These are phyloP conservation scores for Chaetomium sp. DNA, from an alignment of 2,329 filamentous ascomycete species.

Conservation along the genomic window DNA sequence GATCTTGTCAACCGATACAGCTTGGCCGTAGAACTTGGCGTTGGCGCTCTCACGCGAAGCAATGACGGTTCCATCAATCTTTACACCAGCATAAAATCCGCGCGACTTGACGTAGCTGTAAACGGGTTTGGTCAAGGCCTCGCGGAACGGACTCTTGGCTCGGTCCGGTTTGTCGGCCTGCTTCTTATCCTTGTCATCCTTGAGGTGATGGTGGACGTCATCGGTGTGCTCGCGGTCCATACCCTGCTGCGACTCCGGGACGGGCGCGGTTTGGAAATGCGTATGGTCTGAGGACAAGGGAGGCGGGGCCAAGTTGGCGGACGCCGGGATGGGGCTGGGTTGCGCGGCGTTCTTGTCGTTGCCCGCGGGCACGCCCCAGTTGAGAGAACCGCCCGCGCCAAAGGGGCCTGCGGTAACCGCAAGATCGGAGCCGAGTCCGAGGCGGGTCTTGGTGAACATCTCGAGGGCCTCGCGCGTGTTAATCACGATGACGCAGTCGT, in stretches of 20 bases:
- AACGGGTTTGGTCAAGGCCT: constrained; percentile 36
- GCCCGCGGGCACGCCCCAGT: constrained; percentile 39
- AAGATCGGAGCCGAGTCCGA: constrained; percentile 72
- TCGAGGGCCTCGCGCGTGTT: constrained; percentile 70
- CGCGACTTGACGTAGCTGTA: constrained; percentile 76
- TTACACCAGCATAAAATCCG: constrained; percentile 80
- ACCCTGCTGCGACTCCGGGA: constrained; percentile 9
- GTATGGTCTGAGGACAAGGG: constrained; percentile 18
- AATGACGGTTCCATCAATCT: constrained; percentile 80
- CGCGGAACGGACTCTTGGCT: constrained; percentile 24
- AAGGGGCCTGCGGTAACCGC: constrained; percentile 65
- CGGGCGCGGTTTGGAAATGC: constrained; percentile 8
- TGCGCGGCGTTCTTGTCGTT: background rate
- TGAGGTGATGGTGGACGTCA: too few species aligned
- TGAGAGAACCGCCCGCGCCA: constrained; percentile 66
- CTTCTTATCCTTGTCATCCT: constrained; percentile 13
- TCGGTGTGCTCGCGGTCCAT: background rate
- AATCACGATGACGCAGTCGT: constrained; percentile 83
- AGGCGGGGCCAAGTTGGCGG: constrained; percentile 12
- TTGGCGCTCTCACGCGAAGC: constrained; percentile 87
- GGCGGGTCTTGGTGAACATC: constrained; percentile 67
- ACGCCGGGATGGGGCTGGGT: constrained; percentile 4
- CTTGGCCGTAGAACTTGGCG: constrained; percentile 73
- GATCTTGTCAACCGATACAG: constrained; percentile 41
- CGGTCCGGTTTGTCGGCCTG: constrained; percentile 7